Evolutionary conservation across 371 early-diverging fungal species (phyloP).

Genomic region (Mucor velutinosus): DNA sequence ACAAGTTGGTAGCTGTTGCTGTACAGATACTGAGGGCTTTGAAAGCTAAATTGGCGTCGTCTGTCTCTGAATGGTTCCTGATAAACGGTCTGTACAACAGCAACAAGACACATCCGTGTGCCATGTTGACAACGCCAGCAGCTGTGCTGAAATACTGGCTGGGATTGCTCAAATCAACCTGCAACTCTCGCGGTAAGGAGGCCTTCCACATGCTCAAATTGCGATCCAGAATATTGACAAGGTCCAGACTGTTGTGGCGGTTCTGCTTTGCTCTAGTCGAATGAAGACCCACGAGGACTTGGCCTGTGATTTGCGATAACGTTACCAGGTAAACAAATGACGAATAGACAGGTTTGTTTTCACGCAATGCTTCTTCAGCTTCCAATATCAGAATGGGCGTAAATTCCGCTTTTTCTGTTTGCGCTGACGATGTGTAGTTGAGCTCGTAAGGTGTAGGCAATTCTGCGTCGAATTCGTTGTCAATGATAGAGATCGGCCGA

Average conservation of each 20-base stretch:
- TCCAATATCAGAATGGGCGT: slow-evolving; percentile 26
- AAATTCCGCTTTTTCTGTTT: background rate
- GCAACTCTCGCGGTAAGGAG: slow-evolving; percentile 24
- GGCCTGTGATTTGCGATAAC: slow-evolving; percentile 34
- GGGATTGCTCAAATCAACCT: slow-evolving; percentile 1
- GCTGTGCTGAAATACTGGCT: background rate
- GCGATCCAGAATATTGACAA: slow-evolving; percentile 30
- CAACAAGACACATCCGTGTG: slow-evolving; percentile 9
- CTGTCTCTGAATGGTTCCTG: background rate
- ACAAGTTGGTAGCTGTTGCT: slow-evolving; percentile 29
- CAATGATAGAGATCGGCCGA: slow-evolving; percentile 33
- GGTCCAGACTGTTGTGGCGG: slow-evolving; percentile 17
- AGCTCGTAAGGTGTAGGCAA: slow-evolving; percentile 43
- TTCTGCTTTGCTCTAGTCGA: slow-evolving; percentile 28
- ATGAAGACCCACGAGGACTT: slow-evolving; percentile 33
- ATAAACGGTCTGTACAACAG: slow-evolving; percentile 27
- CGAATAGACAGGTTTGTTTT: slow-evolving; percentile 24
- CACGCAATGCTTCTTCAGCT: slow-evolving; percentile 19
- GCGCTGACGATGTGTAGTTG: background rate
- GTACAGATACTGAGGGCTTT: slow-evolving; percentile 37
- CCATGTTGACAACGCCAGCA: slow-evolving; percentile 15
- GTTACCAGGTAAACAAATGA: slow-evolving; percentile 31
- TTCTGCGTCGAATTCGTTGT: slow-evolving; percentile 45
- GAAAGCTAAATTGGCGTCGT: slow-evolving; percentile 22
- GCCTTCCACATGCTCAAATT: slow-evolving; percentile 34